Base-by-base conservation (phyloP, 2,329 filamentous ascomycete species). In the Pezicula rhizophila region DNA sequence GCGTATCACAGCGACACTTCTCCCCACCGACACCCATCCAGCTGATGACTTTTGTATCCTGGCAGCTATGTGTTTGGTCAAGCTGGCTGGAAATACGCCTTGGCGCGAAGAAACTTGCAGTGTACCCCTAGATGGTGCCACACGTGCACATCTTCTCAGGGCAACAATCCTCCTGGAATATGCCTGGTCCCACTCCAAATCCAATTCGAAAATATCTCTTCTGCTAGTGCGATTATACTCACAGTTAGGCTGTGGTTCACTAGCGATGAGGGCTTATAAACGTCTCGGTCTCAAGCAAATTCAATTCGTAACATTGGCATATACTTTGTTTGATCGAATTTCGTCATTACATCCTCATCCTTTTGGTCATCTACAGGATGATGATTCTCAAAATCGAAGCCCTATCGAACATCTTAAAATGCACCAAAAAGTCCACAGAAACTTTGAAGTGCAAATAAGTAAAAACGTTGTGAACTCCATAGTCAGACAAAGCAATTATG, bases 221-320 rank as follows among this genome's bases (percentile, higher is more conserved):
- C 46, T 70, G 10, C 59, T 70, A 6, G 58, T 67, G 18, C 62
- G 67, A 31, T 38, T 70, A 40, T 69, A 70, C 51, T 53, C 59
- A 23, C 60, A 63, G 26, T 53, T 70, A 23, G 68, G 68, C 5
- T 64, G 64, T 50, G 62, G 64, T 8, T 64, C 63, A 7, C 57
- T 66, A 20, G 68, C 68, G 17, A 60, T 67, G 58, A 59, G 63
- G 45, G 56, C 63, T 40, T 70, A 68, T 45, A 57, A 65, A 38
- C 60, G 64, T 37, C 55, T 71, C 18, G 59, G 59, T 38, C 58
- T 69, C 44, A 71, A 71, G 46, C 65, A 70, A 49, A 63, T 70
- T 35, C 68, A 71, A 51, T 59, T 65, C 31, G 67, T 69, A 51
- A 70, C 68, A 2, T 47, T 71, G 43, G 64, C 66, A 6, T 68